Conservation (phyloP, 2,329 filamentous ascomycete genomes). For the Scolecobasidium constrictum region DNA sequence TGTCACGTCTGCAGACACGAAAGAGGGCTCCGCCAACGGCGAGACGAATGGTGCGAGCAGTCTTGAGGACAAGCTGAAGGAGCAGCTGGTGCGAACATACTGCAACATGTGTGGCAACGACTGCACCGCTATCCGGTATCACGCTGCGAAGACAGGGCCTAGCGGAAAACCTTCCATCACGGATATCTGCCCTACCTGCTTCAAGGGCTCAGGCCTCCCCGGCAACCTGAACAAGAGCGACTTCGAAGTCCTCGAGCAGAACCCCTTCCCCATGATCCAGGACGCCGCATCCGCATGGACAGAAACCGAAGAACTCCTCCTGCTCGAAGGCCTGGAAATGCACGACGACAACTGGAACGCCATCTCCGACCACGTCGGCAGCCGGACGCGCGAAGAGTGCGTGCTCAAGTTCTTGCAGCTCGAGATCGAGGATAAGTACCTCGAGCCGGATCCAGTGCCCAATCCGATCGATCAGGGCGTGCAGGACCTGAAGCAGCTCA, state of each 20-base stretch:
- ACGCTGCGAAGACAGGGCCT: conserved; percentile 50
- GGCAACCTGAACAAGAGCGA: conserved; percentile 66
- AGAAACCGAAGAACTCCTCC: conserved; percentile 76
- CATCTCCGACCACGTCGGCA: conserved; percentile 85
- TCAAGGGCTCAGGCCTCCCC: conserved; percentile 73
- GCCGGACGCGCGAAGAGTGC: conserved; percentile 87
- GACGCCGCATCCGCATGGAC: conserved; percentile 86
- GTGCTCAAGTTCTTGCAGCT: conserved; percentile 93
- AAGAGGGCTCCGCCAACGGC: conserved; percentile 39
- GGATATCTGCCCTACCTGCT: conserved; percentile 78
- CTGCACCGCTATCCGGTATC: conserved; percentile 63
- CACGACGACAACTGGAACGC: conserved; percentile 95
- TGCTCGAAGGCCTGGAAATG: conserved; percentile 82
- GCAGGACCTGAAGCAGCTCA: conserved; percentile 32
- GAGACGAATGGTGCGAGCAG: conserved; percentile 53
- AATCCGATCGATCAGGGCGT: neutral
- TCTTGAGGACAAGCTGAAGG: conserved; percentile 48
- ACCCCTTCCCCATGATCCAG: conserved; percentile 64
- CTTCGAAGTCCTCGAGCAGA: conserved; percentile 83
- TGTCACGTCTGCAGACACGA: conserved; percentile 58
- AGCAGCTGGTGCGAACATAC: conserved; percentile 56
- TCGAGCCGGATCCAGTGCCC: conserved; percentile 59
- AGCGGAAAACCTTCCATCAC: conserved; percentile 37
- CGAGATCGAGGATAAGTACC: conserved; percentile 94
- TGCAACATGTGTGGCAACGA: conserved; percentile 91